A percentile compares a stretch with the other conserved stretches of the same genome.
Conservation (phyloP, 1,139 yeast genomes). For the Candida smagusa region DNA sequence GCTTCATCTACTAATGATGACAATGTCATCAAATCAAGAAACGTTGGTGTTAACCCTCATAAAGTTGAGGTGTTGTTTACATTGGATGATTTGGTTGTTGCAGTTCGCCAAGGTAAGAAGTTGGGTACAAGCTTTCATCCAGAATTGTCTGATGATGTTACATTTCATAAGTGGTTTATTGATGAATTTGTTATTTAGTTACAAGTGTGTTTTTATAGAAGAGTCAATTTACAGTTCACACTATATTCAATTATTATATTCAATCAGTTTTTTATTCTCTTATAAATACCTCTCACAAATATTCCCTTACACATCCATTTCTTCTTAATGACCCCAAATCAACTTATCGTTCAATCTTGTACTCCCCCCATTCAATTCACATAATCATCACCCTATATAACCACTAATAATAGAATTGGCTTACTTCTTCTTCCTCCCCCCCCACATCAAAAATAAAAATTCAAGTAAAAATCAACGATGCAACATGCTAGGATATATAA, state of each 20-base stretch:
- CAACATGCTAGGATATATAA: conserved; percentile 30
- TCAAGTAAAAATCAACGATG: conserved; percentile 12
- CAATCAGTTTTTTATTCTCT: neutral
- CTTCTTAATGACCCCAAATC: too few species aligned
- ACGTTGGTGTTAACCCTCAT: conserved; percentile 22
- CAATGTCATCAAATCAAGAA: conserved; percentile 22
- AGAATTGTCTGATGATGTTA: conserved; percentile 56
- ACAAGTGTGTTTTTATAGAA: conserved; percentile 1
- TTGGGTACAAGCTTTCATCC: conserved; percentile 84
- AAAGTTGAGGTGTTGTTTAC: conserved; percentile 44
- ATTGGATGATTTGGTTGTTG: conserved; percentile 52
- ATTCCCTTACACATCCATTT: too few species aligned
- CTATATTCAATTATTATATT: neutral
- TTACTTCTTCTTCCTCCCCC: too few species aligned
- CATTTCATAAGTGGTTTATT: conserved; percentile 74
- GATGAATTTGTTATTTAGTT: conserved; percentile 45
- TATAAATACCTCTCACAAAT: neutral
- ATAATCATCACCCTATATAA: too few species aligned
- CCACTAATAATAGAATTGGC: too few species aligned
- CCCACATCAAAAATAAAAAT: too few species aligned
- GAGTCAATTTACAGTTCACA: neutral
- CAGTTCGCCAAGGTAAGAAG: conserved; percentile 65
- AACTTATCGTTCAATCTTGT: too few species aligned
- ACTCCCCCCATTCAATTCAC: too few species aligned
- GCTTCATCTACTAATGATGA: conserved; percentile 5